A percentile compares a stretch with the other conserved stretches of the same genome.
phyloP scores from a whole-genome alignment of 148 eudicot genomes.

The Rhododendron ovatum region DNA sequence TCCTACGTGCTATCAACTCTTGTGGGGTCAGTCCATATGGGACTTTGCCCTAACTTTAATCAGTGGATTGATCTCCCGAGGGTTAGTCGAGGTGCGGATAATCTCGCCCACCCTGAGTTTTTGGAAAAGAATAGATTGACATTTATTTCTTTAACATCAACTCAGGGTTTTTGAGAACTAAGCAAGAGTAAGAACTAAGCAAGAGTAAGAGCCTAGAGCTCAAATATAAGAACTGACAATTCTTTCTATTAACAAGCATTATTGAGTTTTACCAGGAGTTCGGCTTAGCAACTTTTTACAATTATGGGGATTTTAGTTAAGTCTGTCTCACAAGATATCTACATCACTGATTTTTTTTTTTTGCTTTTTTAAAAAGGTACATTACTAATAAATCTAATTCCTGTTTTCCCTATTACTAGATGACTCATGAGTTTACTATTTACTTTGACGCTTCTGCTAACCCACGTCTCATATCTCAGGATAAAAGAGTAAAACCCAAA shows the following conservation, averaged over 20 bases:
- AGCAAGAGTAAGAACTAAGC: background rate
- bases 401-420: background rate
- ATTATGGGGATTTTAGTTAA: background rate
- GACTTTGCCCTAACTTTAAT: no score
- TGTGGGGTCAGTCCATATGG: no score
- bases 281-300: background rate
- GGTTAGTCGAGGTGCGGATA: no score
- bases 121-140: background rate
- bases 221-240: background rate
- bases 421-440: background rate
- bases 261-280: background rate
- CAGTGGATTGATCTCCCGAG: no score
- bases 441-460: background rate
- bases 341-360: background rate
- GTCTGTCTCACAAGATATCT: background rate
- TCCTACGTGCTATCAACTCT: no score
- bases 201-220: background rate
- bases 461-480: background rate
- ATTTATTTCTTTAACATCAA: background rate
- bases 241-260: background rate
- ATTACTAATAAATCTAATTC: background rate
- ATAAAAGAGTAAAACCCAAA: background rate
- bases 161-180: background rate
- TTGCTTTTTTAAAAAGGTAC: background rate
- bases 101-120: no score